These are phyloP conservation scores for Colletotrichum musae DNA, from an alignment of 2,329 filamentous ascomycete genomes.

Conservation along the genomic window DNA sequence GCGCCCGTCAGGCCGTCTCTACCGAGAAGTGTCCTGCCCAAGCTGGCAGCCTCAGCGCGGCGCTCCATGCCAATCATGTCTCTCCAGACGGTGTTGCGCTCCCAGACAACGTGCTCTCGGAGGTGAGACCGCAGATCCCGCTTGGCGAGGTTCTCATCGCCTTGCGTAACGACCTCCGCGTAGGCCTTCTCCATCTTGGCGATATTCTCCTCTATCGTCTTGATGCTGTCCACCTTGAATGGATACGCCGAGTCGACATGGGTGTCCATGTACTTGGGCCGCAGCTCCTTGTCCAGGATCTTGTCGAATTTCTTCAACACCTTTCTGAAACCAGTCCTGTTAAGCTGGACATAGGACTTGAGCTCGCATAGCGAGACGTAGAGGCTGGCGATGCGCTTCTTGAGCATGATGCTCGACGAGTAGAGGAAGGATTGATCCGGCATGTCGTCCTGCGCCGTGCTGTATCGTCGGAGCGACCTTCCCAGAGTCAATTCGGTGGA, in stretches of 20 bases:
- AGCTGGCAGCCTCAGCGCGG: constrained; percentile 92
- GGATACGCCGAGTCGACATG: constrained; percentile 85
- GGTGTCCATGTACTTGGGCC: constrained; percentile 80
- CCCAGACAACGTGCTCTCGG: constrained; percentile 98
- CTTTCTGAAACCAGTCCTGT: constrained; percentile 96
- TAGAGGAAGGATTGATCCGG: constrained; percentile 80
- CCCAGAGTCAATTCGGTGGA: constrained; percentile 70
- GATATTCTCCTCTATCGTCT: constrained; percentile 80
- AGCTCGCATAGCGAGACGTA: constrained; percentile 96
- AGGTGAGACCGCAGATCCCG: constrained; percentile 92
- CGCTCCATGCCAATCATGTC: constrained; percentile 99
- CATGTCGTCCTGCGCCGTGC: constrained; percentile 81
- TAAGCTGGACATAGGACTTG: constrained; percentile 95
- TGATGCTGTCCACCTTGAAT: constrained; percentile 82
- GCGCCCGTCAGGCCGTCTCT: constrained; percentile 77
- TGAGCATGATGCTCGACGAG: constrained; percentile 84
- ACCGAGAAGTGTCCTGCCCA: constrained; percentile 88
- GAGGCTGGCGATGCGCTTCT: constrained; percentile 88
- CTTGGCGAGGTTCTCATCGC: constrained; percentile 82
- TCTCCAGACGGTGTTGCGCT: constrained; percentile 98
- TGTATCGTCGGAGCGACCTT: constrained; percentile 72
- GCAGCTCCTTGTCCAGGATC: constrained; percentile 86
- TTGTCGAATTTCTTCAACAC: constrained; percentile 99
- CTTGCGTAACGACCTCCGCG: constrained; percentile 84
- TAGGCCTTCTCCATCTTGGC: constrained; percentile 83